Evolutionary conservation across 306 rosid species (phyloP).

Genomic region (Medicago arabica): DNA sequence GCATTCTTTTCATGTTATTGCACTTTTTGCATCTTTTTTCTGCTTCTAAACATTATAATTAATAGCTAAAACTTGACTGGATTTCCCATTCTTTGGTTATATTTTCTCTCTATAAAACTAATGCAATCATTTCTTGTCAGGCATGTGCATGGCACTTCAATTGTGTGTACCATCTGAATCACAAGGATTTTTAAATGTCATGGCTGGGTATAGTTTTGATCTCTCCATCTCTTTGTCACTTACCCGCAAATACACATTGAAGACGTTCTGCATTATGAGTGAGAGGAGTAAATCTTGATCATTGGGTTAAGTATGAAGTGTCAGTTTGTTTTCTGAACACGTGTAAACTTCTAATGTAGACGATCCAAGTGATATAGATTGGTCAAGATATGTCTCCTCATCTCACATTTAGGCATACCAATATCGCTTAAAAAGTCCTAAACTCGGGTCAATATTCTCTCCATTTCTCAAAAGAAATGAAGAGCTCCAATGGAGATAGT

Average conservation of each 20-base stretch:
- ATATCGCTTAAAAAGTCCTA: neutral
- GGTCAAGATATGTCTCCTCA: constrained; percentile 10
- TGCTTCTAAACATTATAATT: neutral
- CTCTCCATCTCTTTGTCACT: neutral
- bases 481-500: no score
- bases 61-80: constrained; percentile 1
- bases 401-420: neutral
- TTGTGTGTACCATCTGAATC: constrained; percentile 73
- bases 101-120: constrained; percentile 30
- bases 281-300: neutral
- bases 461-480: no score
- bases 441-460: neutral
- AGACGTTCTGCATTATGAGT: neutral
- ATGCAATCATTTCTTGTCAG: constrained; percentile 53
- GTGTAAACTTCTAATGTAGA: neutral
- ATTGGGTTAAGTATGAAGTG: constrained; percentile 7
- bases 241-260: neutral
- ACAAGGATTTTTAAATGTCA: constrained; percentile 74
- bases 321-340: neutral
- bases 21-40: neutral
- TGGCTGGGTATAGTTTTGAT: constrained; percentile 68
- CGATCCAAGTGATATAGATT: neutral
- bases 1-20: constrained; percentile 14
- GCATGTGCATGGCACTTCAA: constrained; percentile 98
- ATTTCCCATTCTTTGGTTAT: constrained; percentile 28